Evolutionary conservation across 805 yeast genomes (phyloP).

Genomic region (Spathaspora gorwiae): DNA sequence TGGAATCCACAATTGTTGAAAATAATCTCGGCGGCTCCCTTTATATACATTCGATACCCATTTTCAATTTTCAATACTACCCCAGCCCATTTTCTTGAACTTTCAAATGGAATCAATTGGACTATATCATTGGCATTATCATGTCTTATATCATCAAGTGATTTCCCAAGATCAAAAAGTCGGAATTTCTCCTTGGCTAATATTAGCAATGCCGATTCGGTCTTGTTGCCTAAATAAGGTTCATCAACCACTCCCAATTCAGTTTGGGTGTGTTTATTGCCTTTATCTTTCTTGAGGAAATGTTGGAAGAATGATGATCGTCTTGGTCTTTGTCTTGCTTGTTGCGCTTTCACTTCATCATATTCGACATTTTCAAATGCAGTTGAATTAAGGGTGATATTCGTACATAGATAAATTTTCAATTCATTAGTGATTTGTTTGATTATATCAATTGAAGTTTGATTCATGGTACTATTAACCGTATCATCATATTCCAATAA

Average conservation of each 20-base stretch:
- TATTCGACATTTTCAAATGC: constrained; percentile 73
- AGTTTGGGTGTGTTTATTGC: constrained; percentile 8
- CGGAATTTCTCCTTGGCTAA: constrained; percentile 59
- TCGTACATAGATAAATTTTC: constrained; percentile 35
- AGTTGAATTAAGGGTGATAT: constrained; percentile 76
- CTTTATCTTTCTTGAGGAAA: constrained; percentile 10
- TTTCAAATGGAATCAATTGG: constrained; percentile 86
- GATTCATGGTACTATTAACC: constrained; percentile 13
- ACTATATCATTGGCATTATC: constrained; percentile 35
- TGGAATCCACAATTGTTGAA: constrained; percentile 52
- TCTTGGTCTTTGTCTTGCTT: constrained; percentile 25
- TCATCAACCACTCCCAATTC: constrained; percentile 35
- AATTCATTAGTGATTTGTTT: constrained; percentile 17
- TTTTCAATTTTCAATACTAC: constrained; percentile 52
- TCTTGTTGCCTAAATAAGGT: constrained; percentile 84
- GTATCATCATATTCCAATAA: constrained; percentile 49
- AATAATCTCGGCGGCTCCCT: constrained; percentile 94
- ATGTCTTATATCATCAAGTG: constrained; percentile 41
- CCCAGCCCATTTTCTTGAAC: constrained; percentile 90
- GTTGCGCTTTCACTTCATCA: constrained; percentile 26
- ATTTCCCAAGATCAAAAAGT: constrained; percentile 29
- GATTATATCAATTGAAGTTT: constrained; percentile 20
- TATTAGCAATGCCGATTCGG: constrained; percentile 82
- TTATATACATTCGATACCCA: constrained; percentile 60
- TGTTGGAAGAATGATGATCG: constrained; percentile 24